Evolutionary conservation across 2,329 filamentous ascomycete genomes (phyloP).

Genomic region (Aspergillus amoenus): DNA sequence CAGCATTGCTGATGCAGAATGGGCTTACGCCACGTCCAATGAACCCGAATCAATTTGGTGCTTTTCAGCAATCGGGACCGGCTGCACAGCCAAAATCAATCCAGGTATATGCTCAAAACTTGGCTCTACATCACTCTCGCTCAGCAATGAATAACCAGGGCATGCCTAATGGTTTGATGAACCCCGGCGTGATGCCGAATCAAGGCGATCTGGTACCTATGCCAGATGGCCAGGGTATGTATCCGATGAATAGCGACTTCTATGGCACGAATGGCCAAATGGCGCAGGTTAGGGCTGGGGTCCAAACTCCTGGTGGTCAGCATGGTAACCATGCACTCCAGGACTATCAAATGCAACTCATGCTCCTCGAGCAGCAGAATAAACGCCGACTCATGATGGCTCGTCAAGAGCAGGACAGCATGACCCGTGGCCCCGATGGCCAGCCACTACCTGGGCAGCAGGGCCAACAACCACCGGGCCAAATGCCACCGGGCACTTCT

Average conservation of each 20-base stretch:
- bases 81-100: conserved; percentile 77
- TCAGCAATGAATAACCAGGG: conserved; percentile 77
- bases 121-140: conserved; percentile 75
- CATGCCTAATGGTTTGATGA: conserved; percentile 71
- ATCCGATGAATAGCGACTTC: conserved; percentile 52
- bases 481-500: conserved; percentile 56
- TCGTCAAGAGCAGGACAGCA: conserved; percentile 65
- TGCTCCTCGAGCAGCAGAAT: conserved; percentile 68
- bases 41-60: conserved; percentile 73
- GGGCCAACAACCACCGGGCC: conserved; percentile 6
- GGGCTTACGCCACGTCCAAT: conserved; percentile 75
- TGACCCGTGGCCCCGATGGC: conserved; percentile 50
- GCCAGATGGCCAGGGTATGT: conserved; percentile 57
- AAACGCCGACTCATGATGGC: conserved; percentile 67
- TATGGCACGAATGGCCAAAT: conserved; percentile 60
- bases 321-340: conserved; percentile 63
- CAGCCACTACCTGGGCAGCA: conserved; percentile 48
- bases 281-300: conserved; percentile 40
- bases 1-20: conserved; percentile 55
- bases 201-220: conserved; percentile 83
- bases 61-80: conserved; percentile 55
- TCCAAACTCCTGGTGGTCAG: conserved; percentile 42
- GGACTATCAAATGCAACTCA: conserved; percentile 70
- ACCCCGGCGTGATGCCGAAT: conserved; percentile 63
- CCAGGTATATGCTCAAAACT: conserved; percentile 80